These are phyloP conservation scores for Aspergillus bridgeri DNA, from an alignment of 495 filamentous ascomycete species.

Conservation along the genomic window DNA sequence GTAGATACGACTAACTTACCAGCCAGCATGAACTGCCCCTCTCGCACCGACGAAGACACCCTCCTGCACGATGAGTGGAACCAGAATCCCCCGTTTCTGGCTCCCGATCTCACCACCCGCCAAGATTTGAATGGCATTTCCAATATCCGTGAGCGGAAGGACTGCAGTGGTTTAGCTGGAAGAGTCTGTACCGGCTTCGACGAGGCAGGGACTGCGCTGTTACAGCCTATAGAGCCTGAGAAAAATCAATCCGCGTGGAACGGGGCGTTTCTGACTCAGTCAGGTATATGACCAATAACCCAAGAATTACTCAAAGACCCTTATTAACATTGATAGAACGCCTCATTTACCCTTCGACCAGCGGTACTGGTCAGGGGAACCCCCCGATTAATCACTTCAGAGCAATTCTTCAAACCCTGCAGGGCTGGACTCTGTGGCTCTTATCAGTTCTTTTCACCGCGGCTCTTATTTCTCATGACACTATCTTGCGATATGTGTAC, in stretches of 20 bases:
- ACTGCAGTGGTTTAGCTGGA: constrained; percentile 4
- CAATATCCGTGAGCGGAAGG: constrained; percentile 23
- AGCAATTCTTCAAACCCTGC: constrained; percentile 17
- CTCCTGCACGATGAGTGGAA: constrained; percentile 47
- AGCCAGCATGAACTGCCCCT: constrained; percentile 56
- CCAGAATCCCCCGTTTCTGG: constrained; percentile 49
- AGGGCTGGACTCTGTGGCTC: constrained; percentile 27
- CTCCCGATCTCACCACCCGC: constrained; percentile 53
- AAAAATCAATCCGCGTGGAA: constrained; percentile 4
- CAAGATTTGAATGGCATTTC: constrained; percentile 53
- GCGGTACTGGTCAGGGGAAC: constrained; percentile 4
- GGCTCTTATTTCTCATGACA: constrained; percentile 22
- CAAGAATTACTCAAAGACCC: no score
- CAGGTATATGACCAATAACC: constrained; percentile 34
- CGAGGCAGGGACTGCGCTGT: constrained; percentile 9
- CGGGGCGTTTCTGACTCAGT: constrained; percentile 31
- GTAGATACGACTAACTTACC: background rate
- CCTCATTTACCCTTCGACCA: constrained; percentile 16
- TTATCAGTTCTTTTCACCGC: constrained; percentile 27
- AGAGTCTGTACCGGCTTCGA: constrained; percentile 3
- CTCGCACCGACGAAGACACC: constrained; percentile 51
- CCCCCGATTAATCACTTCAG: constrained; percentile 8
- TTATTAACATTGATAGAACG: constrained; percentile 17
- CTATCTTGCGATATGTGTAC: constrained; percentile 11
- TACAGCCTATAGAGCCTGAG: constrained; percentile 11